Percentiles rank a stretch among this genome's conserved stretches.
Conservation (phyloP, 1,284 basidiomycete species). For the Moesziomyces sp. region DNA sequence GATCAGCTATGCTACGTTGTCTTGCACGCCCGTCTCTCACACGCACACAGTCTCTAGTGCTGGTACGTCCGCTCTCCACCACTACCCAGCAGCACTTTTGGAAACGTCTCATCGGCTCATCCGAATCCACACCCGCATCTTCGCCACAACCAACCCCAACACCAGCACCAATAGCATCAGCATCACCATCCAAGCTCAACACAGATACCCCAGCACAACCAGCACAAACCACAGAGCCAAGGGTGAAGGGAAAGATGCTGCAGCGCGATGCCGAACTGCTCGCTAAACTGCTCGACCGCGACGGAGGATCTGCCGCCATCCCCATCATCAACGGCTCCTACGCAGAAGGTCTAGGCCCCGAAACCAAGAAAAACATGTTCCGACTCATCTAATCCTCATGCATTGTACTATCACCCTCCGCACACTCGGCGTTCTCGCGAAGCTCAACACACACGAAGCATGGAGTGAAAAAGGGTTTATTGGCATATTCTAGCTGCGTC, state of each 20-base stretch:
- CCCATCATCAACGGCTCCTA: constrained; percentile 47
- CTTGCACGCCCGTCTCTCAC: no score
- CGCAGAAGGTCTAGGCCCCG: constrained; percentile 47
- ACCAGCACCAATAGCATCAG: no score
- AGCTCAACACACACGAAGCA: background rate
- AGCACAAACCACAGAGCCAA: no score
- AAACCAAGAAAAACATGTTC: constrained; percentile 58
- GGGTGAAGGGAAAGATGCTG: constrained; percentile 24
- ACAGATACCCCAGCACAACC: no score
- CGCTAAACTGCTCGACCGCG: constrained; percentile 42
- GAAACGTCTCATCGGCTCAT: no score
- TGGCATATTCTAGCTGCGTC: background rate
- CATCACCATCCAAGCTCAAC: no score
- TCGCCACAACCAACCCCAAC: background rate
- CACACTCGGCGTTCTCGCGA: no score
- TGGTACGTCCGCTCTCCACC: no score
- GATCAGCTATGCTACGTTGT: no score
- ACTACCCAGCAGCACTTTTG: no score
- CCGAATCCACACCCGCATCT: background rate
- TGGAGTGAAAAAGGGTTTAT: background rate
- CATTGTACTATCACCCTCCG: no score
- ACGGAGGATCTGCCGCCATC: constrained; percentile 42
- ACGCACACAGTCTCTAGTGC: no score
- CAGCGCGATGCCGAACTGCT: constrained; percentile 45
- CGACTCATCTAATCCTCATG: constrained; percentile 32